Evolutionary conservation across 2,329 filamentous ascomycete genomes (phyloP), one percentile per base, ranked within the genome.

Genomic region (Alternaria triticimaculans): DNA sequence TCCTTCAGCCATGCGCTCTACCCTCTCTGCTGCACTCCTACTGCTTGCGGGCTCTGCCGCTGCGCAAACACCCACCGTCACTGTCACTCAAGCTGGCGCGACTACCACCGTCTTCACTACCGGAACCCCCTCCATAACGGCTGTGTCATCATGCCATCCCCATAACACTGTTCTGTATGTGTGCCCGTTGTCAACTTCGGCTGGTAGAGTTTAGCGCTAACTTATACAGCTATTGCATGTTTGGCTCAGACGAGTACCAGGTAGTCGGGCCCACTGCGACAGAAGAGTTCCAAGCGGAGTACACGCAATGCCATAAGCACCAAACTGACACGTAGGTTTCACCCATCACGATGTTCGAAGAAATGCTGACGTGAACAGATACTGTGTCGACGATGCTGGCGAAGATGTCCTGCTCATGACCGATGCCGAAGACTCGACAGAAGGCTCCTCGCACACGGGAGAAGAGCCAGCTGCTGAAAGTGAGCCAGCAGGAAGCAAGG

Each of bases 301-400:
- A 88, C 71, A 91, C 89, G 0, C 87, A 80, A 58, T 92, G 91
- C 73, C 90, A 93, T 75, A 71, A 79, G 1, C 89, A 92, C 77
- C 88, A 82, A 15, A 72, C 77, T 4, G 83, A 88, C 49, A 83
- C 84, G 88, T 91, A 81, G 70, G 85, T 77, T 15, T 33, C 8
- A 54, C 43, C 15, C 26, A 14, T 15, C 5, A 26, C n/a, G n/a
- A 41, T 6, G 21, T 21, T 43, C 3, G 15, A 14, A 21, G 8
- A 7, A 4, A 7, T 23, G 12, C 58, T 74, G 49, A 72, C 44
- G 15, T 12, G 0, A 4, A 15, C 9, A 91, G 89, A 62, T 91
- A 83, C 78, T 92, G 90, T 67, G 73, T 90, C n/a, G 86, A 82
- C 23, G 81, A 85, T 2, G 80, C 84, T 43, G 89, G 89, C 18